A percentile compares a stretch with the other conserved stretches of the same genome.
Conservation (phyloP, 2,329 filamentous ascomycete genomes). For the Xylariaceae sp. region DNA sequence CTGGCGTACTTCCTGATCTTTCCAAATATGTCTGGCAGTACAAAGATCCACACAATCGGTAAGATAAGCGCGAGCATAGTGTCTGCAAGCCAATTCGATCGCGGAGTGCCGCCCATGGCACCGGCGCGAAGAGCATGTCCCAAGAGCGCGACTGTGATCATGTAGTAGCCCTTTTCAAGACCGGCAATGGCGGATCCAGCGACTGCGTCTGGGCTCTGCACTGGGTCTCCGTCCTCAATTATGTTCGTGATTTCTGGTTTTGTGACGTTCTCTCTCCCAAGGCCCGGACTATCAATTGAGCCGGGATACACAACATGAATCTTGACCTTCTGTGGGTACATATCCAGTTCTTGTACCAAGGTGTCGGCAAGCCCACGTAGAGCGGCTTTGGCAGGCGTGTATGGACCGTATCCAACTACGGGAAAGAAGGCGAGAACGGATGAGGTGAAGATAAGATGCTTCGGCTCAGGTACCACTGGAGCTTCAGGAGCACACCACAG, state of each 20-base stretch:
- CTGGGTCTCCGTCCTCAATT: constrained; percentile 77
- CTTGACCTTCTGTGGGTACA: constrained; percentile 81
- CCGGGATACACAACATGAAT: constrained; percentile 82
- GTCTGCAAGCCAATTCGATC: constrained; percentile 59
- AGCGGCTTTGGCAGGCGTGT: constrained; percentile 81
- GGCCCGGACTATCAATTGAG: constrained; percentile 73
- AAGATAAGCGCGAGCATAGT: constrained; percentile 51
- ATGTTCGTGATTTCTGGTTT: constrained; percentile 79
- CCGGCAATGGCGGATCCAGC: constrained; percentile 66
- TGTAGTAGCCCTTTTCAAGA: constrained; percentile 75
- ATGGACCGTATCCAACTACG: constrained; percentile 77
- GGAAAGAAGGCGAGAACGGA: constrained; percentile 72
- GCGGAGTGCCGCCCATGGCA: constrained; percentile 48
- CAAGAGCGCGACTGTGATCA: constrained; percentile 71
- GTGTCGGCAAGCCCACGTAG: constrained; percentile 79
- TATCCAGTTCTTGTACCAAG: constrained; percentile 74
- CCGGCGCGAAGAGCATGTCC: constrained; percentile 67
- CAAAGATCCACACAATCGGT: constrained; percentile 54
- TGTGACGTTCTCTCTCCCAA: constrained; percentile 67
- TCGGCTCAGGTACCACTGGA: constrained; percentile 44
- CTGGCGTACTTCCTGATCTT: constrained; percentile 54
- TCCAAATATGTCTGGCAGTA: constrained; percentile 49
- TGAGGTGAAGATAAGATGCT: constrained; percentile 85
- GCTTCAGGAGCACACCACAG: constrained; percentile 62
- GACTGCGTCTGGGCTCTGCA: constrained; percentile 73